Base-by-base conservation (phyloP, 2,329 filamentous ascomycete genomes). In the Thelonectria olida region DNA sequence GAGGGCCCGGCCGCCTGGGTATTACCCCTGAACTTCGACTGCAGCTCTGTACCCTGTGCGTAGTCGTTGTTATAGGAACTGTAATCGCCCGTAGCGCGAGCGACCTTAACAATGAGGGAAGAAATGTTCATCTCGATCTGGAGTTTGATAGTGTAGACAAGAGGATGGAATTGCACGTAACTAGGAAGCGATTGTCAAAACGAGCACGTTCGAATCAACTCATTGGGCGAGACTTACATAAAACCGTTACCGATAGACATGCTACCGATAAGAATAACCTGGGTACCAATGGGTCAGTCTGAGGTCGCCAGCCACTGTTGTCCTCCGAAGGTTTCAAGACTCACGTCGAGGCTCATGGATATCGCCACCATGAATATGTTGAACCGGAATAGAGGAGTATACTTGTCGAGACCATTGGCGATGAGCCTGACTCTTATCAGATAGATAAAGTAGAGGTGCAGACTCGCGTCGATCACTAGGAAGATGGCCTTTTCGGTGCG, bases 391-490 rank as follows among this genome's bases (percentile, higher is more conserved):
- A 61, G 31, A 3, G 58, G 58, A 9, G 86, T 85, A 65, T 87
- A 81, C 58, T 85, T 79, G 55, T 87, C 84, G 69, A 97, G 81
- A 50, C 84, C 85, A 58, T 81, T 81, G 1, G 92, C 92, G 73
- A 95, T 96, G 67, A 92, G 90, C 69, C 88, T 84, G 6, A 92
- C 83, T 36, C 83, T 63, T 19, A 87, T 79, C 53, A 86, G 84
- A 69, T 85, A 83, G 8, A 90, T 87, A 42, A 85, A 79, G 77
- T 91, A 92, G 0, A 84, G 84, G 75, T 91, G 90, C 20, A 61
- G 42, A 22, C 53, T 52, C 19, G 58, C 58, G n/a, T 61, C 58
- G 8, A 61, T 48, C 2, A 61, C 23, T 34, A 61, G 19, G 42
- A 61, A 61, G 10, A 61, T 39, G 7, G 34, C 58, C 23, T 61